Percentiles rank a stretch among this genome's conserved stretches.
Conservation (phyloP, 768 basidiomycete species). For the Mycena alexandri region DNA sequence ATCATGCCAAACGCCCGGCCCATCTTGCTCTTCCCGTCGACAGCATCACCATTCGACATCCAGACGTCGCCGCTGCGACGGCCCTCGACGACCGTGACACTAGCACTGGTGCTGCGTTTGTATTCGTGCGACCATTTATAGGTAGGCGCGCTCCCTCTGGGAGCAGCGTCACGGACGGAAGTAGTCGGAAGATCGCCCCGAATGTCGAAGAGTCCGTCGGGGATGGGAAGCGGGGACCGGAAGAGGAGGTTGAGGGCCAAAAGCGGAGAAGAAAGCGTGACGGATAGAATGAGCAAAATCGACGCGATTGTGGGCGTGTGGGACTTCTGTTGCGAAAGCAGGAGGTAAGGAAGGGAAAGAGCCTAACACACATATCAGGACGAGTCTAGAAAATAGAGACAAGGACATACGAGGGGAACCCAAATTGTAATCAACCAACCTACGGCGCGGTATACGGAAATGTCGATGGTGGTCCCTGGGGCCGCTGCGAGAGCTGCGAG, state of each 20-base stretch:
- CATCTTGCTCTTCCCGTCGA: constrained; percentile 73
- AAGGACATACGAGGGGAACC: constrained; percentile 72
- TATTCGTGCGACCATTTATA: constrained; percentile 66
- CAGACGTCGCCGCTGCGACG: constrained; percentile 82
- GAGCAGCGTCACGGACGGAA: constrained; percentile 58
- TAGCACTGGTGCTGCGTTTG: constrained; percentile 73
- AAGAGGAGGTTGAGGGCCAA: constrained; percentile 72
- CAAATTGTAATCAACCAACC: constrained; percentile 79
- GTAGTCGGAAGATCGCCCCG: constrained; percentile 57
- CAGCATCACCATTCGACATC: constrained; percentile 79
- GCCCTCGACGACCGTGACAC: constrained; percentile 76
- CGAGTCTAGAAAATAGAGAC: not conserved
- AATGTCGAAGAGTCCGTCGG: constrained; percentile 71
- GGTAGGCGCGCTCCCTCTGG: constrained; percentile 54
- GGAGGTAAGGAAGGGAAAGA: constrained; percentile 74
- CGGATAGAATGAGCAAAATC: constrained; percentile 69
- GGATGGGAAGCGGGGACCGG: constrained; percentile 75
- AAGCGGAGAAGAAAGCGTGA: constrained; percentile 77
- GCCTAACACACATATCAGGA: constrained; percentile 50
- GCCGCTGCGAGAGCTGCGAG: constrained; percentile 58
- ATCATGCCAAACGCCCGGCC: constrained; percentile 75
- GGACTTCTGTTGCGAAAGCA: constrained; percentile 55
- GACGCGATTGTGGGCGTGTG: constrained; percentile 54
- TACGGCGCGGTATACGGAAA: constrained; percentile 66
- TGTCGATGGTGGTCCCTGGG: constrained; percentile 63